phyloP scores from a whole-genome alignment of 2,329 filamentous ascomycete species.

The Blastomyces percursus region DNA sequence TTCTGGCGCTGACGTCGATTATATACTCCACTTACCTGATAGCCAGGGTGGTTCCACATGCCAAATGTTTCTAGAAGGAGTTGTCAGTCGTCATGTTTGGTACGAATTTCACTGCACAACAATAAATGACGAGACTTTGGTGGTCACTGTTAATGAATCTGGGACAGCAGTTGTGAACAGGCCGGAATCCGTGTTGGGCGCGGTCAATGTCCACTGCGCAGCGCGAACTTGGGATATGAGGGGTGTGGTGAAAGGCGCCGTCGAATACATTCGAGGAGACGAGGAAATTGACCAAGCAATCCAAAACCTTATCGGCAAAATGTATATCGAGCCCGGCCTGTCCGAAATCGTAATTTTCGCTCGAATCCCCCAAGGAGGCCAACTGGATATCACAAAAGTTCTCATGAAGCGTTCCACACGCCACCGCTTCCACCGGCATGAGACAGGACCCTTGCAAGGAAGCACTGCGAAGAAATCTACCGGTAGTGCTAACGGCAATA shows the following conservation, averaged over 20 bases:
- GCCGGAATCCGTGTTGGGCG: slow-evolving; percentile 21
- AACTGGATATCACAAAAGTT: slow-evolving; percentile 23
- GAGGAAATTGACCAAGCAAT: slow-evolving; percentile 22
- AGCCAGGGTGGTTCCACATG: slow-evolving; percentile 13
- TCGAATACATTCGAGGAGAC: slow-evolving; percentile 18
- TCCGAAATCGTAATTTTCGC: slow-evolving; percentile 22
- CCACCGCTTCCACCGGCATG: slow-evolving; percentile 18
- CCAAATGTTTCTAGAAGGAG: slow-evolving; percentile 19
- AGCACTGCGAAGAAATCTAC: slow-evolving; percentile 6
- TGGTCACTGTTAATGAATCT: slow-evolving; percentile 25
- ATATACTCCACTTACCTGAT: slow-evolving; percentile 26
- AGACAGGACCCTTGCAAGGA: background rate
- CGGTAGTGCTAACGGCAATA: background rate
- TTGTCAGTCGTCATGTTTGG: slow-evolving; percentile 13
- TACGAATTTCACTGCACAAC: slow-evolving; percentile 34
- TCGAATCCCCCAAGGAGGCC: slow-evolving; percentile 17
- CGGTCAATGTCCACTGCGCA: slow-evolving; percentile 32
- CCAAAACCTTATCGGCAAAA: slow-evolving; percentile 22
- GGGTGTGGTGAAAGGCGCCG: slow-evolving; percentile 21
- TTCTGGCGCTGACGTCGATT: slow-evolving; percentile 32
- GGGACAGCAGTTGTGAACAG: slow-evolving; percentile 23
- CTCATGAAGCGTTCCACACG: slow-evolving; percentile 26
- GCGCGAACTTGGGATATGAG: slow-evolving; percentile 32
- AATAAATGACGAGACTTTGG: slow-evolving; percentile 20
- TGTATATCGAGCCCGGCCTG: slow-evolving; percentile 25